Evolutionary conservation across 2,329 filamentous ascomycete species (phyloP), one percentile per base, ranked within the genome.

Genomic region (Samsoniella hepiali): DNA sequence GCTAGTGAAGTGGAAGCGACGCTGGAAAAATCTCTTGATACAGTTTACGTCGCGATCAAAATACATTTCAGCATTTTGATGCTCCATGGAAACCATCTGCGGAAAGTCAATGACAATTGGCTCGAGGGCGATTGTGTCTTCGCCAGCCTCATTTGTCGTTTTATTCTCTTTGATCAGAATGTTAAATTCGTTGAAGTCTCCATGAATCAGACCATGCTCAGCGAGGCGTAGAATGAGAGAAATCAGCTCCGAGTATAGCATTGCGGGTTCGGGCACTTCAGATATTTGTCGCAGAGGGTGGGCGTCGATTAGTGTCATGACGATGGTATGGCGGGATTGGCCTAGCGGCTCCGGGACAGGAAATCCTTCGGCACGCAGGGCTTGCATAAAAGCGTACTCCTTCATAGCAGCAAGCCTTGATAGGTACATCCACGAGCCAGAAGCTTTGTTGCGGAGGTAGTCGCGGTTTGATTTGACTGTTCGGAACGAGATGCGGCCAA

Each of bases 181-280:
- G 75, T 99, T 99, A 83, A 99, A 99, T 76, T 99, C 96, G 79
- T 99, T 99, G 80, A 96, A 99, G 74, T 99, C 95, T 66, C 95
- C 95, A 73, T 99, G 95, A 66, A 99, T 99, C 55, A 99, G 80
- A 7, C 95, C 95, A 69, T 93, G 88, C 66, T 87, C 87, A 6
- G 95, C 94, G 47, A 99, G 82, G 34, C 88, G 85, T 50, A 99
- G 80, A 63, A 99, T 92, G 69, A 97, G 85, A 49, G 87, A 84
- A 72, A 99, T 96, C 40, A 99, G 81, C 65, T 98, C 92, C n/a
- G 88, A 88, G 73, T 99, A 99, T 6, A 99, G 82, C n/a, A 79
- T 79, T 3, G 92, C 91, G 0, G 94, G 92, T 68, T 97, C 86
- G 38, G 92, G 90, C 2, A 99, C 89, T 32, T 84, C 84, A 11